Evolutionary conservation across 225 moss, liverwort and hornwort species (phyloP).

Genomic region (Climacium dendroides): DNA sequence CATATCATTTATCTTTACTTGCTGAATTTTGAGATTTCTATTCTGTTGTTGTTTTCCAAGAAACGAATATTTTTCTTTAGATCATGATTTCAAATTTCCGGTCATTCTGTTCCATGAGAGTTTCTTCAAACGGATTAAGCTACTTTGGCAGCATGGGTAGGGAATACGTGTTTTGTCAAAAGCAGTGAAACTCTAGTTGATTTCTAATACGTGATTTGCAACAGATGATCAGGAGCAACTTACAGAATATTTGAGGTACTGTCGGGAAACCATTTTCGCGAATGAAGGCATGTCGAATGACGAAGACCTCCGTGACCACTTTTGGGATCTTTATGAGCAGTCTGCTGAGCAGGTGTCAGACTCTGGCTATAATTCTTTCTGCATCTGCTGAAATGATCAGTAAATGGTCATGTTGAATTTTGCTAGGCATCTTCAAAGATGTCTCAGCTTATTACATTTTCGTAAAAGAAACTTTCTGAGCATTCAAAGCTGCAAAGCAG

Average conservation of each 20-base stretch:
- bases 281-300: slow-evolving; percentile 31
- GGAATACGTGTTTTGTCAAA: neutral
- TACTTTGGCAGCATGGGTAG: neutral
- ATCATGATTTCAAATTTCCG: neutral
- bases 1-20: neutral
- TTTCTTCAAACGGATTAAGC: neutral
- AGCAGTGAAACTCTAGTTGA: neutral
- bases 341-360: slow-evolving; percentile 36
- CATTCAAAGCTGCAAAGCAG: neutral
- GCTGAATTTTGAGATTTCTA: neutral
- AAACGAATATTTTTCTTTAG: neutral
- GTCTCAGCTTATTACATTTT: neutral
- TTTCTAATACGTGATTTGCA: neutral
- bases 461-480: neutral
- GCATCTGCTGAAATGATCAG: neutral
- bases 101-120: neutral
- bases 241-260: slow-evolving; percentile 59
- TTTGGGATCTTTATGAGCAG: slow-evolving; percentile 62
- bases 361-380: neutral
- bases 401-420: neutral
- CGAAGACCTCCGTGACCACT: slow-evolving; percentile 36
- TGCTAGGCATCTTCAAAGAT: neutral
- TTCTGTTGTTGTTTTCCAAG: neutral
- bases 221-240: slow-evolving; percentile 60
- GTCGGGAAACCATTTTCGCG: slow-evolving; percentile 65